These are phyloP conservation scores for Leptographium radiaticola DNA, from an alignment of 2,329 filamentous ascomycete genomes.

Conservation along the genomic window DNA sequence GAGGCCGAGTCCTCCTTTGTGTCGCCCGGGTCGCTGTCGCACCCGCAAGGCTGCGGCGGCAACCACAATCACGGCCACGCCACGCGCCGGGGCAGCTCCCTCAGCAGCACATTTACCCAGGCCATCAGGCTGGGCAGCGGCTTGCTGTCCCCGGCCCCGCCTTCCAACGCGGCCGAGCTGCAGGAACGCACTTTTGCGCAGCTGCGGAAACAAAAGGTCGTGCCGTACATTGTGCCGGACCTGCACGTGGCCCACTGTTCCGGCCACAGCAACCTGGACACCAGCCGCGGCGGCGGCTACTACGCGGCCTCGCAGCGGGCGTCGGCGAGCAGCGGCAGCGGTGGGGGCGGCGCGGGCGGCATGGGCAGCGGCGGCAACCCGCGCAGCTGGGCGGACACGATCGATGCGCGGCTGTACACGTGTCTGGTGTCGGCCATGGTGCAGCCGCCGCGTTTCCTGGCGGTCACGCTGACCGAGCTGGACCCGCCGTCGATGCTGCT, in stretches of 20 bases:
- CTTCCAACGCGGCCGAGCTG: constrained; percentile 64
- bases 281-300: constrained; percentile 16
- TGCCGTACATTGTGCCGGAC: constrained; percentile 53
- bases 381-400: constrained; percentile 38
- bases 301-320: constrained; percentile 18
- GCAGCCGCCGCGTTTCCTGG: constrained; percentile 55
- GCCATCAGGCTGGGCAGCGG: constrained; percentile 26
- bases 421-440: constrained; percentile 46
- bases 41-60: constrained; percentile 12
- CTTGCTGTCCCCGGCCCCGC: constrained; percentile 49
- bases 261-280: constrained; percentile 26
- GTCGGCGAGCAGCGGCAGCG: constrained; percentile 22
- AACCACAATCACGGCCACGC: not conserved
- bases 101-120: constrained; percentile 35
- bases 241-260: constrained; percentile 75
- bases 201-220: constrained; percentile 65
- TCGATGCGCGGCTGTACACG: constrained; percentile 51
- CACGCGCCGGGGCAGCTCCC: constrained; percentile 10
- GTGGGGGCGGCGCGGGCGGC: constrained; percentile 16
- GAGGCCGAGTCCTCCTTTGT: constrained; percentile 55
- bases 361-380: constrained; percentile 5
- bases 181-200: constrained; percentile 71
- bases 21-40: constrained; percentile 30
- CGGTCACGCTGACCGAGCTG: constrained; percentile 57
- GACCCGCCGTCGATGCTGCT: constrained; percentile 63